These are phyloP conservation scores for Hansfordia pulvinata DNA, from an alignment of 2,329 filamentous ascomycete species.

Conservation along the genomic window DNA sequence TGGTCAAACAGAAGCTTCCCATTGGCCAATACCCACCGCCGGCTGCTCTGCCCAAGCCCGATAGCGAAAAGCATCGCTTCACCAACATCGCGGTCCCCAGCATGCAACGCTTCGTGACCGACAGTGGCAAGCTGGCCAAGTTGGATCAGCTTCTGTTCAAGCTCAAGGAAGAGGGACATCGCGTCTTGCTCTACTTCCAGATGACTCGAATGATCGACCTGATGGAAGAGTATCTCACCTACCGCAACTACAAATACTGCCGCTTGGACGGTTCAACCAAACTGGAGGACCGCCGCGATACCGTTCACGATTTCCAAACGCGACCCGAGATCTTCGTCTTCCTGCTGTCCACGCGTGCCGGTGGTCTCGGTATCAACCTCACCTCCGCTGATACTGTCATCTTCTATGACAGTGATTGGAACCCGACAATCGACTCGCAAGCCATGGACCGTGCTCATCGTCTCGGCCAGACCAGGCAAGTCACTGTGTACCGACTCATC, in stretches of 20 bases:
- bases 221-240: constrained; percentile 97
- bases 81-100: constrained; percentile 88
- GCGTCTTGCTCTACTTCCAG: constrained; percentile 96
- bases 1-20: constrained; percentile 63
- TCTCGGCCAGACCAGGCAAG: constrained; percentile 88
- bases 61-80: constrained; percentile 70
- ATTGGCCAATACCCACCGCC: constrained; percentile 47
- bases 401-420: constrained; percentile 99
- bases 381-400: constrained; percentile 96
- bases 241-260: constrained; percentile 98
- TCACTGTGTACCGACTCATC: constrained; percentile 95
- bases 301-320: constrained; percentile 92
- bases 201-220: constrained; percentile 99
- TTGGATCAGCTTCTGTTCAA: constrained; percentile 77
- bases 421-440: constrained; percentile 95
- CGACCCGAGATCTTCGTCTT: constrained; percentile 94
- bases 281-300: constrained; percentile 90
- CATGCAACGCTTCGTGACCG: constrained; percentile 95
- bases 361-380: constrained; percentile 95
- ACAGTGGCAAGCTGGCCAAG: constrained; percentile 90
- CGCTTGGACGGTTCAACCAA: constrained; percentile 94
- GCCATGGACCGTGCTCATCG: constrained; percentile 98
- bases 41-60: constrained; percentile 61
- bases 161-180: constrained; percentile 84
- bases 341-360: constrained; percentile 85